phyloP scores from a whole-genome alignment of 768 basidiomycete genomes.

The Leucogyrophana mollusca region DNA sequence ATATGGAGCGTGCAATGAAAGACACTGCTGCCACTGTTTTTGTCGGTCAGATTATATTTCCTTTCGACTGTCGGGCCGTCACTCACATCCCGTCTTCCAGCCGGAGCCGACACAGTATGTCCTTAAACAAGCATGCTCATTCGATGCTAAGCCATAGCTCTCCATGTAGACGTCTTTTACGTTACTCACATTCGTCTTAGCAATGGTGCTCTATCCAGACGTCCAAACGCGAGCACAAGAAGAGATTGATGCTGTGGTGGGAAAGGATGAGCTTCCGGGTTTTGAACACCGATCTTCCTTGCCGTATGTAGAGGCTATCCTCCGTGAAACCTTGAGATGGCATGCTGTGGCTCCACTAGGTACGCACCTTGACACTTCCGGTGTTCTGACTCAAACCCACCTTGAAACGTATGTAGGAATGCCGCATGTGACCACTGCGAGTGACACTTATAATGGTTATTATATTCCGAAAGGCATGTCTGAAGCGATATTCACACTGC shows the following conservation, averaged over 20 bases:
- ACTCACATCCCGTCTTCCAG: slow-evolving; percentile 7
- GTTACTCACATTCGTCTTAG: slow-evolving; percentile 27
- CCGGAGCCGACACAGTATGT: slow-evolving; percentile 24
- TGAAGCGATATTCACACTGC: not conserved
- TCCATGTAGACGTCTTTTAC: slow-evolving; percentile 12
- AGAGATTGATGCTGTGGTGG: slow-evolving; percentile 31
- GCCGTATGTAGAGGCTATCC: slow-evolving; percentile 30
- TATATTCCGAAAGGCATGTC: slow-evolving; percentile 34
- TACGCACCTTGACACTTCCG: too few relatives aligned
- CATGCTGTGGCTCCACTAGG: slow-evolving; percentile 25
- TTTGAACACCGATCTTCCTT: slow-evolving; percentile 24
- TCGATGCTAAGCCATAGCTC: not conserved
- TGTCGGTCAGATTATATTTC: slow-evolving; percentile 15
- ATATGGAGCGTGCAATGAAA: slow-evolving; percentile 14
- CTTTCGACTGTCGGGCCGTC: not conserved
- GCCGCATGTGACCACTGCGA: slow-evolving; percentile 4
- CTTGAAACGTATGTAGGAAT: slow-evolving; percentile 10
- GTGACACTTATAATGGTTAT: slow-evolving; percentile 21
- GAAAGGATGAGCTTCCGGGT: slow-evolving; percentile 25
- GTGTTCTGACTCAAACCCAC: too few relatives aligned
- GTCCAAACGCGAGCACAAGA: slow-evolving; percentile 28
- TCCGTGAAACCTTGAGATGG: slow-evolving; percentile 32
- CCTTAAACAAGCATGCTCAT: not conserved
- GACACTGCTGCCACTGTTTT: slow-evolving; percentile 22
- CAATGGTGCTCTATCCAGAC: slow-evolving; percentile 32